phyloP scores from a whole-genome alignment of 768 basidiomycete species.

The Tylopilus vinaceipallidus region DNA sequence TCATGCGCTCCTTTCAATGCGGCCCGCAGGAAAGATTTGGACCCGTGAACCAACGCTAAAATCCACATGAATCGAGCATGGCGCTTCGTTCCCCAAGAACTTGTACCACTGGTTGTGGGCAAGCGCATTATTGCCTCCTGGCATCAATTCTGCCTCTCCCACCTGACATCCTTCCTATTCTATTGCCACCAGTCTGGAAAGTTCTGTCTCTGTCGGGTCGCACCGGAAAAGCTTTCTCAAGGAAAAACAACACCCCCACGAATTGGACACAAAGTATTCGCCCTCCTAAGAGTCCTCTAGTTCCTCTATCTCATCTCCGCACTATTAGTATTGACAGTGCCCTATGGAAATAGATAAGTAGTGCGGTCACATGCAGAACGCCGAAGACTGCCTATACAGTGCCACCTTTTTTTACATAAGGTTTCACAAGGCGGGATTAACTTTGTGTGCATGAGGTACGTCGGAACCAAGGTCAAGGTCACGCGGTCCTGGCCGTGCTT shows the following conservation, averaged over 20 bases:
- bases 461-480: conserved; percentile 8
- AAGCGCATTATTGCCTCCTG: not conserved
- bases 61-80: conserved; percentile 2
- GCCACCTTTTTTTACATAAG: too few species aligned
- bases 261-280: not conserved
- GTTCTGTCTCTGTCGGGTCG: too few species aligned
- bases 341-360: not conserved
- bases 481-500: conserved; percentile 10
- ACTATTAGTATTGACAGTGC: too few species aligned
- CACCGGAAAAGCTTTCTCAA: not conserved
- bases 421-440: conserved; percentile 13
- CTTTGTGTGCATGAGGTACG: conserved; percentile 16
- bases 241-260: not conserved
- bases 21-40: not conserved
- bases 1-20: not conserved
- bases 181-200: too few species aligned
- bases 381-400: conserved; percentile 2
- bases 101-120: not conserved
- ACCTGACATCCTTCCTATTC: too few species aligned
- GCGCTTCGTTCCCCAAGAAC: not conserved
- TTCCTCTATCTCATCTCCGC: conserved; percentile 13
- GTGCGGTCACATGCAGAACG: conserved; percentile 16
- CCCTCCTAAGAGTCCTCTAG: too few species aligned
- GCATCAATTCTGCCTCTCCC: too few species aligned
- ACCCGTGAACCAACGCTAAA: not conserved